Conservation (phyloP, 768 basidiomycete species). For the Sarcomyxa edulis region DNA sequence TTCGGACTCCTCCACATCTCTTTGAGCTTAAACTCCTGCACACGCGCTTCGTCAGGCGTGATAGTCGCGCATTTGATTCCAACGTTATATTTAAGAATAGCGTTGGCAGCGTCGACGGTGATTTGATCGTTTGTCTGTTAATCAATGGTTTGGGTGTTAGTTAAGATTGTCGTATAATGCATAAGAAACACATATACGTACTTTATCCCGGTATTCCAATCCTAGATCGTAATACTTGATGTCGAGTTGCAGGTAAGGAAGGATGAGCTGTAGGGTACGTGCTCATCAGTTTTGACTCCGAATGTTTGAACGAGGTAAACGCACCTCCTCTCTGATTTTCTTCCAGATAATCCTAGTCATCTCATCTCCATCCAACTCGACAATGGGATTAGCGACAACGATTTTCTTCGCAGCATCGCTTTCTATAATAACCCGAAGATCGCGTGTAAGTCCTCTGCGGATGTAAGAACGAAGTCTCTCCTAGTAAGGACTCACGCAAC, state of each 20-base stretch:
- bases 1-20: conserved; percentile 99
- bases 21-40: conserved; percentile 96
- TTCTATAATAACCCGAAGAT: conserved; percentile 5
- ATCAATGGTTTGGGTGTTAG: neutral
- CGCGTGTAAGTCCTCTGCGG: neutral
- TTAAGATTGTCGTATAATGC: neutral
- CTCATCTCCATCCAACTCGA: conserved; percentile 96
- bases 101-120: conserved; percentile 90
- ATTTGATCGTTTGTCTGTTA: conserved; percentile 89
- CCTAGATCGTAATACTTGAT: conserved; percentile 99
- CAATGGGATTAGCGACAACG: conserved; percentile 80
- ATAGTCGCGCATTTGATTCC: conserved; percentile 99
- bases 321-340: conserved; percentile 91
- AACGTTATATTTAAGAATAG: conserved; percentile 90
- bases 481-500: neutral
- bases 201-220: conserved; percentile 86
- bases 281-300: too few relatives aligned
- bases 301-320: conserved; percentile 15
- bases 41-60: conserved; percentile 95
- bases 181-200: conserved; percentile 27
- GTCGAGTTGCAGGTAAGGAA: conserved; percentile 91
- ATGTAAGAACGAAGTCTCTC: neutral
- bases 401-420: conserved; percentile 52
- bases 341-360: conserved; percentile 99
- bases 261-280: conserved; percentile 79